Conservation (phyloP, 2,329 filamentous ascomycete species). For the Sporothrix sp. region DNA sequence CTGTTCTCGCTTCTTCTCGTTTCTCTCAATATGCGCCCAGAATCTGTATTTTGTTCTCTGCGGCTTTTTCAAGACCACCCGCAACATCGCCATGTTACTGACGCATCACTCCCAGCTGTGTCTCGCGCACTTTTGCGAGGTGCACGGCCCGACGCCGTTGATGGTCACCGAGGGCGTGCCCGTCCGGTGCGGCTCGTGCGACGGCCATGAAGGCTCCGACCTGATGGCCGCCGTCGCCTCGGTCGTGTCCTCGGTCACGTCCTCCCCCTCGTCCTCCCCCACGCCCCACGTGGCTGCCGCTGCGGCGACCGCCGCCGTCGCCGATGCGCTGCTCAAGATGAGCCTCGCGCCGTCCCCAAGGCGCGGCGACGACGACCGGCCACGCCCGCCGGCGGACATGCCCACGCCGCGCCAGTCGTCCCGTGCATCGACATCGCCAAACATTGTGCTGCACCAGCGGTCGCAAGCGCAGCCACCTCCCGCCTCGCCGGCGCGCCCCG, state of each 20-base stretch:
- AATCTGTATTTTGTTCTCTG: background rate
- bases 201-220: slow-evolving; percentile 34
- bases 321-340: slow-evolving; percentile 40
- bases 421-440: background rate
- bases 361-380: background rate
- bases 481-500: background rate
- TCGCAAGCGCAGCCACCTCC: background rate
- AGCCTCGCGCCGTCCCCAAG: slow-evolving; percentile 27
- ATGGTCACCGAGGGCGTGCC: slow-evolving; percentile 61
- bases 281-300: slow-evolving; percentile 26
- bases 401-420: background rate
- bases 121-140: slow-evolving; percentile 61
- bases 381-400: background rate
- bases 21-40: background rate
- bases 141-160: slow-evolving; percentile 57
- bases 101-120: slow-evolving; percentile 47
- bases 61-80: background rate
- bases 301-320: slow-evolving; percentile 28
- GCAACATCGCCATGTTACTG: slow-evolving; percentile 25
- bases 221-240: slow-evolving; percentile 25
- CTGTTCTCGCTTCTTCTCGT: background rate
- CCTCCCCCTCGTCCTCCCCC: slow-evolving; percentile 19
- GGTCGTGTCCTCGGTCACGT: slow-evolving; percentile 25
- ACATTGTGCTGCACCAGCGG: slow-evolving; percentile 12
- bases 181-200: slow-evolving; percentile 50